phyloP scores from a whole-genome alignment of 371 early-diverging fungal genomes.

The Chytridium lagenaria region DNA sequence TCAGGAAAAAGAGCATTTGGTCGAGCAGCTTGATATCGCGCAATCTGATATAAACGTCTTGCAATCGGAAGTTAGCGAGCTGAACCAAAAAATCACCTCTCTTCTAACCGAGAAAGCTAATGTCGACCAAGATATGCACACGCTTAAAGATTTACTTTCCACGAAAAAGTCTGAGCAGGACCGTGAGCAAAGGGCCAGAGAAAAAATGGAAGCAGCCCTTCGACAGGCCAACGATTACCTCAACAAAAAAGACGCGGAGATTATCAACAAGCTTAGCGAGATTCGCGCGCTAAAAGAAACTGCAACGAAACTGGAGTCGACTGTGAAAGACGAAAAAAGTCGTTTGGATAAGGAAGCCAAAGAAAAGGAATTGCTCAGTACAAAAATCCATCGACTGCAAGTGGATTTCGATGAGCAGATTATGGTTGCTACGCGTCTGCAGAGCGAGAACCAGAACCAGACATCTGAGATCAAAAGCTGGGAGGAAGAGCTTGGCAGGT shows the following conservation, averaged over 20 bases:
- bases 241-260: constrained; percentile 45
- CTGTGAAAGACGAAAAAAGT: constrained; percentile 47
- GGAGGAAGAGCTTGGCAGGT: constrained; percentile 50
- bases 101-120: constrained; percentile 33
- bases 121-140: constrained; percentile 49
- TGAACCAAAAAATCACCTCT: constrained; percentile 26
- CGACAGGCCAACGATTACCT: constrained; percentile 35
- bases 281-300: constrained; percentile 45
- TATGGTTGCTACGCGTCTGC: constrained; percentile 41
- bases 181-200: constrained; percentile 48
- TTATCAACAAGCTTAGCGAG: constrained; percentile 37
- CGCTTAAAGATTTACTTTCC: constrained; percentile 54
- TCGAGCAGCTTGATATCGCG: constrained; percentile 33
- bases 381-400: constrained; percentile 46
- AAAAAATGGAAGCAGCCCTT: constrained; percentile 52
- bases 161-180: constrained; percentile 60
- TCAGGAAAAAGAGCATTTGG: constrained; percentile 34
- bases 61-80: constrained; percentile 35
- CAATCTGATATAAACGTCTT: constrained; percentile 23
- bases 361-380: constrained; percentile 51
- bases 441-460: constrained; percentile 50
- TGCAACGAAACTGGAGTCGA: constrained; percentile 45
- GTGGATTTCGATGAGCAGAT: constrained; percentile 56
- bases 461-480: constrained; percentile 47
- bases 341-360: constrained; percentile 41